Evolutionary conservation across 345 rosid species (phyloP).

Genomic region (Eucalyptus marginata): DNA sequence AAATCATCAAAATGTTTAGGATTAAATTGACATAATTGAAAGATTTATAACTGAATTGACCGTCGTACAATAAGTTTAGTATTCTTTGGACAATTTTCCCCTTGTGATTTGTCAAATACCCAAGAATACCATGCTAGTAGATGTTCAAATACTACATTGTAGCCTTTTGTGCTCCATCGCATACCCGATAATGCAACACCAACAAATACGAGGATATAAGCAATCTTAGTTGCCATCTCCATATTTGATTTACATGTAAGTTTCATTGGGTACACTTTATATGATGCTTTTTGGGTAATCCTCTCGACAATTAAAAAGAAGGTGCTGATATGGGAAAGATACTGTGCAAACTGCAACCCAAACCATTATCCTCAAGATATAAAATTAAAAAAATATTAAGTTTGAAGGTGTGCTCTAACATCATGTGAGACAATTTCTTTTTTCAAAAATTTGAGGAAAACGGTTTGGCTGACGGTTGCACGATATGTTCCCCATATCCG

Average conservation of each 20-base stretch:
- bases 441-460: neutral
- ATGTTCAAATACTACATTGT: neutral
- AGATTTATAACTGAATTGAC: fast-evolving
- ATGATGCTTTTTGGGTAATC: neutral
- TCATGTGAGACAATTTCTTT: too few relatives aligned
- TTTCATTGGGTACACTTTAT: neutral
- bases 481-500: neutral
- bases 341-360: neutral
- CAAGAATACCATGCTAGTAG: neutral
- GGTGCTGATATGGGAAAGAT: neutral
- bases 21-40: too few relatives aligned
- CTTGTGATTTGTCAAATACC: neutral
- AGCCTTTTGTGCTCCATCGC: too few relatives aligned
- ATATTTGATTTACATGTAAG: neutral
- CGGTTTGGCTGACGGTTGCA: neutral
- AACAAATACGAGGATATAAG: neutral
- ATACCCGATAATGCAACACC: neutral
- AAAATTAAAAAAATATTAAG: too few relatives aligned
- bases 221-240: neutral
- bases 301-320: neutral
- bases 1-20: too few relatives aligned
- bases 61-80: fast-evolving
- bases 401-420: too few relatives aligned
- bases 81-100: too few relatives aligned
- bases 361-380: neutral